Percentiles rank a stretch among this genome's conserved stretches.
Conservation (phyloP, 352 stramenopile species). For the Pythium rhizo-oryzae region DNA sequence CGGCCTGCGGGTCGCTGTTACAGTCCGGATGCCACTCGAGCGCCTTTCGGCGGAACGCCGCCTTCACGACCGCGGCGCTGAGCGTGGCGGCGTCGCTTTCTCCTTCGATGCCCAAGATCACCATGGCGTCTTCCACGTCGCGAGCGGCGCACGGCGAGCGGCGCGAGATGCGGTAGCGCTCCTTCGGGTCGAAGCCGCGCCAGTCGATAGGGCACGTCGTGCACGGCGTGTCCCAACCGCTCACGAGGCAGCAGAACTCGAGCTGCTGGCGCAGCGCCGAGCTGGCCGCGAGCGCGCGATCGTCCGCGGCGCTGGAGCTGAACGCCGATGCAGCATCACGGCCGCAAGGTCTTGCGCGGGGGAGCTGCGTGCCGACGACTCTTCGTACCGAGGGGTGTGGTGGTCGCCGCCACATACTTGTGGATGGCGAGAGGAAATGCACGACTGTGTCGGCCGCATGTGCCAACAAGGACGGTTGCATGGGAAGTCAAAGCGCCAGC, state of each 20-base stretch:
- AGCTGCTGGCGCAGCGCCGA: conserved; percentile 57
- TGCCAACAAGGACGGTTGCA: neutral
- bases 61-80: conserved; percentile 42
- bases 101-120: conserved; percentile 5
- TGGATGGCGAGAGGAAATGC: conserved; percentile 6
- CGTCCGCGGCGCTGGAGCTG: conserved; percentile 16
- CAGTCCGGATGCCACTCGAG: conserved; percentile 94
- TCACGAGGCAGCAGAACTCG: conserved; percentile 72
- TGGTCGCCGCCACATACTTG: conserved; percentile 24
- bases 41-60: conserved; percentile 66
- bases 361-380: neutral
- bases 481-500: neutral
- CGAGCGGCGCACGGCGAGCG: neutral
- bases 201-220: conserved; percentile 69
- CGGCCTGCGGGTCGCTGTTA: conserved; percentile 74
- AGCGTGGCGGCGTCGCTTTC: neutral
- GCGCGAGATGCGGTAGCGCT: conserved; percentile 30
- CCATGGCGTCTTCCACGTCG: conserved; percentile 20
- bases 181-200: conserved; percentile 62
- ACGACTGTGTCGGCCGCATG: neutral
- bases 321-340: neutral
- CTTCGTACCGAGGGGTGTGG: neutral
- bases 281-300: conserved; percentile 26
- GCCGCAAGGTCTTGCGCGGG: too few relatives aligned
- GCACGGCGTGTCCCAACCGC: conserved; percentile 65